Percentiles rank a stretch among this genome's conserved stretches.
Conservation (phyloP, 2,329 filamentous ascomycete genomes). For the Taxawa tesnikishii region DNA sequence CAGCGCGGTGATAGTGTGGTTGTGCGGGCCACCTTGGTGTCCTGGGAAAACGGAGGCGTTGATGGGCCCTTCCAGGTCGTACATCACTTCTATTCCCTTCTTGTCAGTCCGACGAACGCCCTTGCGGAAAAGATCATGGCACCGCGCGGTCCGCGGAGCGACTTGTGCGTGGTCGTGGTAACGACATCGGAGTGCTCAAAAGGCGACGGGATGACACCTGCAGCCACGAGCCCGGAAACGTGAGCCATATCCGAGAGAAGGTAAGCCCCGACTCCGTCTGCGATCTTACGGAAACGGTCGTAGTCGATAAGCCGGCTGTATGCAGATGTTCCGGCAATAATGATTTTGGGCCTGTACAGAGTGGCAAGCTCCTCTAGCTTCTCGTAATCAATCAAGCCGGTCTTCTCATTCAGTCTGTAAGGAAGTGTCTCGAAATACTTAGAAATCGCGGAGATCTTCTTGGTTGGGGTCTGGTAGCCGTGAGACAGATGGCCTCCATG, state of each 20-base stretch:
- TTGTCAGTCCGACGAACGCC: constrained; percentile 79
- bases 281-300: constrained; percentile 87
- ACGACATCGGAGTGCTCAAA: constrained; percentile 92
- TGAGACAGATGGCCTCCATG: constrained; percentile 93
- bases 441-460: constrained; percentile 81
- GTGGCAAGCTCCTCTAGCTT: constrained; percentile 78
- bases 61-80: constrained; percentile 86
- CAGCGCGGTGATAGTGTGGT: constrained; percentile 95
- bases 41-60: constrained; percentile 96
- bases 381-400: constrained; percentile 95
- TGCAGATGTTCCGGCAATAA: constrained; percentile 91
- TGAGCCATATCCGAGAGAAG: constrained; percentile 97
- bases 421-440: constrained; percentile 99
- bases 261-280: constrained; percentile 86
- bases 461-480: constrained; percentile 86
- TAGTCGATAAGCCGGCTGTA: constrained; percentile 99
- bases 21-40: constrained; percentile 95
- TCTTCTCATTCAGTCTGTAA: constrained; percentile 79
- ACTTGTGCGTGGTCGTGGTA: constrained; percentile 98
- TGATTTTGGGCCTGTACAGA: constrained; percentile 89
- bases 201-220: constrained; percentile 83
- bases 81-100: constrained; percentile 76
- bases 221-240: constrained; percentile 90
- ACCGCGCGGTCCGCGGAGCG: constrained; percentile 87
- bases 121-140: constrained; percentile 99